Base-by-base conservation (phyloP, 2,329 filamentous ascomycete genomes). In the Purpureocillium takamizusanense region DNA sequence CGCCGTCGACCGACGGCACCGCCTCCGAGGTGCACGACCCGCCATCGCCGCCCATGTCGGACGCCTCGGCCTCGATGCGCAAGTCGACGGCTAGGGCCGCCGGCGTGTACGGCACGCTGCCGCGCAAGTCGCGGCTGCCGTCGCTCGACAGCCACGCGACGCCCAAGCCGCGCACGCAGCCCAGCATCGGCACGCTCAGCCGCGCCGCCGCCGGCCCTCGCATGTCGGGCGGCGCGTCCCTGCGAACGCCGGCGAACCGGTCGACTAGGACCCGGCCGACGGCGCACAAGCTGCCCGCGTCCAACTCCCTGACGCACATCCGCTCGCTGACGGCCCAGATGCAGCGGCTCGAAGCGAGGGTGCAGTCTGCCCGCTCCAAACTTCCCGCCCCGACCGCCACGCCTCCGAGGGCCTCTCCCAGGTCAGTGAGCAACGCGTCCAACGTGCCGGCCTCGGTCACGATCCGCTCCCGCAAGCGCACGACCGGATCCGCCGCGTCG, bases 301-400 rank as follows among this genome's bases (percentile, higher is more conserved):
- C 71, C 44, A 78, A 69, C 45, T 97, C 92, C 2, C 76, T 98
- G 36, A 84, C 85, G 48, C 92, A 98, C 58, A 94, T 98, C 53
- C 86, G 90, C 46, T 84, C 83, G 23, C 79, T 98, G 47, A 95
- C 94, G 42, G 89, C 87, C 21, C 92, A 97, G 64, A 95, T 97
- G 88, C 87, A 95, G 62, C 86, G 87, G 49, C 80, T 98, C 44
- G 92, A 97, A 60, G 86, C 92, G 46, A 78, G 92, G 33, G 90
- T 98, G 9, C 88, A 97, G 44, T 87, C 83, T 17, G 92, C 83
- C 14, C 81, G 88, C 49, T 95, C 90, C 30, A 95, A 92, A 62
- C 75, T 98, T 15, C 92, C 92, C 3, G 86, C 83, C 2, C 86
- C 89, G 3, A 72, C 78, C 7, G 73, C 70, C 39, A 92, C 84